Conservation (phyloP, 306 rosid species). For the Parietaria judaica region DNA sequence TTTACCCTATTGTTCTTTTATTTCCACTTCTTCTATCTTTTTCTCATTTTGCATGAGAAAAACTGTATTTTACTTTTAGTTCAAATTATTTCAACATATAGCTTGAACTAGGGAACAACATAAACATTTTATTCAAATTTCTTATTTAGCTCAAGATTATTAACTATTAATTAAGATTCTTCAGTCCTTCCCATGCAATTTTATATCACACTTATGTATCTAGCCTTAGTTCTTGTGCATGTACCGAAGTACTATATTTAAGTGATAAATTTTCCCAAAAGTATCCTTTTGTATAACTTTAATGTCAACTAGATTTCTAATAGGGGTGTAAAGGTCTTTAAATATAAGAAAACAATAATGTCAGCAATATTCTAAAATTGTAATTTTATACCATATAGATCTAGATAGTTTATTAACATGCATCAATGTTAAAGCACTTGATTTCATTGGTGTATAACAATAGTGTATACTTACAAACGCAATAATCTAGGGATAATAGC, state of each 20-base stretch:
- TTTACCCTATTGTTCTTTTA: not conserved
- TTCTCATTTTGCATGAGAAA: not conserved
- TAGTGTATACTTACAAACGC: too few species aligned
- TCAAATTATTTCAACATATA: not conserved
- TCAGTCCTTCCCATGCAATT: slow-evolving; percentile 2
- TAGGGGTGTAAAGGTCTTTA: too few species aligned
- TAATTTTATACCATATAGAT: too few species aligned
- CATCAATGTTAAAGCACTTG: too few species aligned
- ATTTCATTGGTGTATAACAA: too few species aligned
- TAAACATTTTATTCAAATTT: not conserved
- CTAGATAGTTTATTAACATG: too few species aligned
- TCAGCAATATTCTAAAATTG: too few species aligned
- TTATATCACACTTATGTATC: not conserved
- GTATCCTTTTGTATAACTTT: slow-evolving; percentile 7
- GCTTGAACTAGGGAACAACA: not conserved
- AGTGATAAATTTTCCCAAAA: slow-evolving; percentile 1
- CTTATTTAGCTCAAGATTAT: not conserved
- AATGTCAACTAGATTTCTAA: not conserved
- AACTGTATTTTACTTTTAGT: not conserved
- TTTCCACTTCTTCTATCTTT: too few species aligned
- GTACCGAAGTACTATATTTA: slow-evolving; percentile 3
- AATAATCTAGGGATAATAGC: too few species aligned
- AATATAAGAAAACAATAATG: too few species aligned
- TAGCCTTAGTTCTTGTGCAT: slow-evolving; percentile 4
- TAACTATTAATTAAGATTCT: not conserved